phyloP scores from a whole-genome alignment of 83 land plant genomes.

The Picea engelmannii region DNA sequence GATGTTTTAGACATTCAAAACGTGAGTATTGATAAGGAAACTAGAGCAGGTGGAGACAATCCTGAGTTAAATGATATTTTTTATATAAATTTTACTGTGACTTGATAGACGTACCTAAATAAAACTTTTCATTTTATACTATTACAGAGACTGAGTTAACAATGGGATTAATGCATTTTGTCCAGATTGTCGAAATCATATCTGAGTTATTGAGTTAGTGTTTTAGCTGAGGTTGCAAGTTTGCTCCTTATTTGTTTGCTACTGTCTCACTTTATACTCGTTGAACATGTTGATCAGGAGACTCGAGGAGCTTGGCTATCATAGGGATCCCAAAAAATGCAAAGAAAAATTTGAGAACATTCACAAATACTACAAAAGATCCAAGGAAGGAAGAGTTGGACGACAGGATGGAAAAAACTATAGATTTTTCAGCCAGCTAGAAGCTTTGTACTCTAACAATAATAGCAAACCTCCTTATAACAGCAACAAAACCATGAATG shows the following conservation, averaged over 20 bases:
- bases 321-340: conserved; percentile 26
- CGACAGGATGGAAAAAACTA: conserved; percentile 25
- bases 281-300: conserved; percentile 8
- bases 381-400: conserved; percentile 25
- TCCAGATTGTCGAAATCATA: background rate
- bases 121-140: too few relatives aligned
- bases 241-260: background rate
- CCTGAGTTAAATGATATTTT: too few relatives aligned
- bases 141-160: too few relatives aligned
- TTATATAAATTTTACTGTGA: too few relatives aligned
- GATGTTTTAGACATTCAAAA: too few relatives aligned
- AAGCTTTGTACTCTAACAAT: conserved; percentile 13
- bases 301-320: conserved; percentile 24
- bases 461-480: background rate
- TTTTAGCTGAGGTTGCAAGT: background rate
- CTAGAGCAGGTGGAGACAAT: too few relatives aligned
- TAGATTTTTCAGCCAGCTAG: conserved; percentile 20
- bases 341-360: conserved; percentile 28
- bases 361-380: conserved; percentile 24
- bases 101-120: too few relatives aligned
- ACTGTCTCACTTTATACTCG: background rate
- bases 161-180: background rate
- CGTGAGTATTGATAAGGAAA: too few relatives aligned
- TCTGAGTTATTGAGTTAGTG: background rate
- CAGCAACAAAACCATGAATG: background rate